Conservation (phyloP, 495 filamentous ascomycete species). For the Penicillium cosmopolitanum region DNA sequence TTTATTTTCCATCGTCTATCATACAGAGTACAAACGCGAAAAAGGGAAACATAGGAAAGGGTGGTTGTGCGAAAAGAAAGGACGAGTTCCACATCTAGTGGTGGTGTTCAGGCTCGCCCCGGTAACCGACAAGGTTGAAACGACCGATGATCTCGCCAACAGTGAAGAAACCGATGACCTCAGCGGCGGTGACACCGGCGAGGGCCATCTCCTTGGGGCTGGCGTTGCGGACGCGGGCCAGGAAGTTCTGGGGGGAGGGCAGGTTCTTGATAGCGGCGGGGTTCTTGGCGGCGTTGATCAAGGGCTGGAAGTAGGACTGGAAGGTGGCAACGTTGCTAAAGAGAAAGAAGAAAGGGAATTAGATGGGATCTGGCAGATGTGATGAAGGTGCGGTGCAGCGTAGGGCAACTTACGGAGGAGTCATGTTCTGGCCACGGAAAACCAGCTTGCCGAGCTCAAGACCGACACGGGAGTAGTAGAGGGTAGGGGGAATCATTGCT, state of each 20-base stretch:
- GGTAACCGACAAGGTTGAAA: conserved; percentile 91
- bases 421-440: conserved; percentile 87
- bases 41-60: conserved; percentile 40
- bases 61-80: conserved; percentile 33
- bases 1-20: conserved; percentile 59
- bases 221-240: conserved; percentile 70
- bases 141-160: conserved; percentile 96
- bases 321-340: conserved; percentile 75
- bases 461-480: conserved; percentile 91
- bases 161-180: conserved; percentile 95
- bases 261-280: conserved; percentile 56
- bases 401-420: conserved; percentile 78
- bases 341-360: conserved; percentile 10
- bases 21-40: conserved; percentile 53
- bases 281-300: conserved; percentile 68
- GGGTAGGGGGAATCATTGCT: conserved; percentile 83
- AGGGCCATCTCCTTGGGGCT: conserved; percentile 67
- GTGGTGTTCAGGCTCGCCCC: conserved; percentile 64
- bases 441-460: conserved; percentile 86
- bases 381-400: neutral
- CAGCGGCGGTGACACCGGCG: conserved; percentile 76
- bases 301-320: conserved; percentile 81
- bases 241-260: conserved; percentile 51
- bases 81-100: conserved; percentile 56
- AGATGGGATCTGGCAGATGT: conserved; percentile 14